A percentile compares a stretch with the other conserved stretches of the same genome.
phyloP scores from a whole-genome alignment of 148 eudicot species.

The Cornus suecica region DNA sequence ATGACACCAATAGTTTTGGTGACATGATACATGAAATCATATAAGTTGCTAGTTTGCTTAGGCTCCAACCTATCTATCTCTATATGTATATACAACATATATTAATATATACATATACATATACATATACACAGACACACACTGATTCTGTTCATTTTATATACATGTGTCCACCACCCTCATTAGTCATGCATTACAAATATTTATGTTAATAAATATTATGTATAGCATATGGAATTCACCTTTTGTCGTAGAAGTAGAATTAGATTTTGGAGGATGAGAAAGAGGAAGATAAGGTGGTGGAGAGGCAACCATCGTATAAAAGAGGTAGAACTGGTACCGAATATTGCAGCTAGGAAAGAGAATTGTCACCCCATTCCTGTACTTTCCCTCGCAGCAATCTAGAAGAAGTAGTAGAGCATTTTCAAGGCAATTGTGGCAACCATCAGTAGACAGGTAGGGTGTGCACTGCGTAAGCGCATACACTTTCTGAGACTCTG shows the following conservation, averaged over 20 bases:
- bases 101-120: too few relatives aligned
- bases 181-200: too few relatives aligned
- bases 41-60: too few relatives aligned
- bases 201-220: too few relatives aligned
- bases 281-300: neutral
- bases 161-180: too few relatives aligned
- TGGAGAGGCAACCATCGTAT: neutral
- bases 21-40: too few relatives aligned
- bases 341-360: constrained; percentile 20
- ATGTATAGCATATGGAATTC: neutral
- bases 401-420: neutral
- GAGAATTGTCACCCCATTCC: constrained; percentile 20
- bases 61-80: too few relatives aligned
- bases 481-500: constrained; percentile 14
- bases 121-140: too few relatives aligned
- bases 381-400: neutral
- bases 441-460: constrained; percentile 21
- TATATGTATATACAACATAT: too few relatives aligned
- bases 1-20: too few relatives aligned
- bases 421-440: constrained; percentile 16
- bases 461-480: constrained; percentile 41
- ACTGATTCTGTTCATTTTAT: too few relatives aligned
- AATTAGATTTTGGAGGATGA: neutral
- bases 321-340: constrained; percentile 31
- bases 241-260: neutral